Evolutionary conservation across 352 stramenopile species (phyloP), one percentile per base, ranked within the genome.

Genomic region (Peronosclerospora sorghi): DNA sequence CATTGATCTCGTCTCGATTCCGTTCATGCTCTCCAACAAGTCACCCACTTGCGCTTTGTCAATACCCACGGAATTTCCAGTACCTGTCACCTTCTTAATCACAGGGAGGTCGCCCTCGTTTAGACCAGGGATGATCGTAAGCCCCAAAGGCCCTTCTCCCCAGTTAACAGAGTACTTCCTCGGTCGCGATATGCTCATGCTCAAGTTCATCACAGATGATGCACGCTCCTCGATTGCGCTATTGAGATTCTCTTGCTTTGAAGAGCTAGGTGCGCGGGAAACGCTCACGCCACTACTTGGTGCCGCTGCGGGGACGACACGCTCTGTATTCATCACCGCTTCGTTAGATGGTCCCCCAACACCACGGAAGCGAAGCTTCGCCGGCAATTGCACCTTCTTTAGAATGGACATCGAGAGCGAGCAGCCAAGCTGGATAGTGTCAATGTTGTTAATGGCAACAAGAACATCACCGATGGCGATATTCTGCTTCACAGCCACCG

Each of bases 401-500:
- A 92, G 48, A 41, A 92, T 88, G 19, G 79, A 92, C 79, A 92
- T 92, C 21, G 76, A 88, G 17, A 92, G 55, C 35, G 79, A 88
- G 44, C 79, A 92, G 20, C 79, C 79, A 21, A 92, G 62, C 54
- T 88, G 77, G 45, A 92, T 88, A 13, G 79, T 92, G 44, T 92
- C 79, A 19, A 92, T 92, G 54, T 92, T 92, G 65, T 92, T 92
- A 51, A 92, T 92, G 23, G 79, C 74, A 34, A 88, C 78, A 9
- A 92, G 58, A 14, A 92, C 69, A 32, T 92, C 79, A 17, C 79
- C 79, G 35, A 92, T 92, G 14, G 70, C 73, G 39, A 92, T 92
- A 48, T 92, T 92, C 49, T 92, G 76, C 53, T 92, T 92, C 12
- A 92, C 71, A 19, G 79, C 79, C 34, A 92, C 79, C 8, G 79